phyloP scores from a whole-genome alignment of 768 basidiomycete species.

The Lactarius sanguifluus region DNA sequence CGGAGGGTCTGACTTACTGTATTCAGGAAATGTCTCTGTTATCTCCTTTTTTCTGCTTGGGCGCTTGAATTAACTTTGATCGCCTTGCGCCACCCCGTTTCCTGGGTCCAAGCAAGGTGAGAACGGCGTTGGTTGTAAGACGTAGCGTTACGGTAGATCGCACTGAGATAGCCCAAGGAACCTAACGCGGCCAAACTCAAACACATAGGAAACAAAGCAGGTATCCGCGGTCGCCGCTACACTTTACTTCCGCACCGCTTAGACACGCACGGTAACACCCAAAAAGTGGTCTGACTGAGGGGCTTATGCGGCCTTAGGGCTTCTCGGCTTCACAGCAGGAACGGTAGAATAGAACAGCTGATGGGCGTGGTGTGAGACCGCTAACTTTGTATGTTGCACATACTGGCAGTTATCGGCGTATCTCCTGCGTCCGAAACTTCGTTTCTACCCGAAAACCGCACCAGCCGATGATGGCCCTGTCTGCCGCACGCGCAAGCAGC shows the following conservation, averaged over 20 bases:
- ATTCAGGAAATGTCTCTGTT: neutral
- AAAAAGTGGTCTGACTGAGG: neutral
- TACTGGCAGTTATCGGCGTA: neutral
- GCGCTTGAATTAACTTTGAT: neutral
- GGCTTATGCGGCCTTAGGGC: constrained; percentile 1
- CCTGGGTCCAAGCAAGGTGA: neutral
- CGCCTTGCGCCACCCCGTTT: neutral
- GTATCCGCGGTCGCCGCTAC: neutral
- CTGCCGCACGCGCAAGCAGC: neutral
- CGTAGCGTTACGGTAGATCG: neutral
- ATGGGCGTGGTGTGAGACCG: neutral
- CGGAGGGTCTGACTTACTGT: too few species aligned
- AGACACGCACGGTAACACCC: neutral
- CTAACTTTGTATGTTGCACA: neutral
- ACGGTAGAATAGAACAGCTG: neutral
- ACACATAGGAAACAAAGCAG: neutral
- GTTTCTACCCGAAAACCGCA: neutral
- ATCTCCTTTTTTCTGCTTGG: neutral
- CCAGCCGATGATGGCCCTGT: neutral
- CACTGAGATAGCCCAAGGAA: neutral
- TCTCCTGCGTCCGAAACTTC: neutral
- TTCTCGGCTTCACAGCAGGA: neutral
- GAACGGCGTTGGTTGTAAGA: neutral
- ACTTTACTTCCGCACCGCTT: neutral
- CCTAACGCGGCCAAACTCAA: neutral